Percentiles rank a stretch among this genome's conserved stretches.
Conservation (phyloP, 805 yeast genomes). For the Candida argentea region DNA sequence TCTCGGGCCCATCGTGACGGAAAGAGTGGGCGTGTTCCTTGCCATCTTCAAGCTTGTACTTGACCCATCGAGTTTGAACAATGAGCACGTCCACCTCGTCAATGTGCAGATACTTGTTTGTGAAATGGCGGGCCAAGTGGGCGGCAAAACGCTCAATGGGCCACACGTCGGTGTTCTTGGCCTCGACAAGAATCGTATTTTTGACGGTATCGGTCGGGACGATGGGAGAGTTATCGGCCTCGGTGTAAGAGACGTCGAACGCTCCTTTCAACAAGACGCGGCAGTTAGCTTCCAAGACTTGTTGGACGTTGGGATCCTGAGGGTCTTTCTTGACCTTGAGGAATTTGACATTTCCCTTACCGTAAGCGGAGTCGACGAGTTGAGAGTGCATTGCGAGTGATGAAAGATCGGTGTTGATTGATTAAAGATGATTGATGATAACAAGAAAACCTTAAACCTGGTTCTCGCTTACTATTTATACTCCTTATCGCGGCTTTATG, state of each 20-base stretch:
- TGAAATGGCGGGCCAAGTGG: constrained; percentile 72
- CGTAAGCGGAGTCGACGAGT: constrained; percentile 50
- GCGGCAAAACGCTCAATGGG: constrained; percentile 89
- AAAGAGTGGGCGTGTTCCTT: constrained; percentile 76
- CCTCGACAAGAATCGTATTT: constrained; percentile 77
- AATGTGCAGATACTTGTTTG: constrained; percentile 67
- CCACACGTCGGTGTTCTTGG: constrained; percentile 76
- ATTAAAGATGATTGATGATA: neutral
- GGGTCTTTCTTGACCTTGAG: constrained; percentile 80
- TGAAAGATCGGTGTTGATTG: neutral
- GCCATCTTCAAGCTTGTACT: constrained; percentile 58
- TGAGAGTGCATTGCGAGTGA: constrained; percentile 4
- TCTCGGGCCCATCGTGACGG: constrained; percentile 75
- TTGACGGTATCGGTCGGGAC: constrained; percentile 94
- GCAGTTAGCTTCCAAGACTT: constrained; percentile 79
- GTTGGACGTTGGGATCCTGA: constrained; percentile 61
- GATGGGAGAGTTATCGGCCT: constrained; percentile 80
- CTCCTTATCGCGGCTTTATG: neutral
- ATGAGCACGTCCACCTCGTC: constrained; percentile 60
- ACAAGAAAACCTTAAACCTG: neutral
- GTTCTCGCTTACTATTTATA: neutral
- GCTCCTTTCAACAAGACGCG: constrained; percentile 65
- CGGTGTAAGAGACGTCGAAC: constrained; percentile 72
- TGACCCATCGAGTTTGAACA: constrained; percentile 71
- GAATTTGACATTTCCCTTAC: constrained; percentile 88